Conservation (phyloP, 2,329 filamentous ascomycete species). For the Trichoderma guizhouense region DNA sequence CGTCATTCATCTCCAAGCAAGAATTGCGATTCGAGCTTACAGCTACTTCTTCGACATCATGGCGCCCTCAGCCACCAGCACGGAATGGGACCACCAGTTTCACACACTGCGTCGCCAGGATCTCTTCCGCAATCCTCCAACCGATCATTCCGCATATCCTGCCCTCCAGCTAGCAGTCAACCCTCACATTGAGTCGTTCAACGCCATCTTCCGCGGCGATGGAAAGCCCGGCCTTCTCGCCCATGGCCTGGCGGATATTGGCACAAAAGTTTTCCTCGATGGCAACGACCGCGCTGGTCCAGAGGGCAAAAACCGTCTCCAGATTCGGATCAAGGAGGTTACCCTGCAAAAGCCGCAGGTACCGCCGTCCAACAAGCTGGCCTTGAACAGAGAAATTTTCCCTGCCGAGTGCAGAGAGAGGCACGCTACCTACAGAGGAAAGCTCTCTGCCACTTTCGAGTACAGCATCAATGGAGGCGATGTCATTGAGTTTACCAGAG, state of each 20-base stretch:
- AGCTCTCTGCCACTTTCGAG: conserved; percentile 77
- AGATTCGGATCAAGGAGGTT: conserved; percentile 75
- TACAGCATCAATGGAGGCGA: conserved; percentile 85
- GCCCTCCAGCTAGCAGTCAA: conserved; percentile 79
- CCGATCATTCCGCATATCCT: conserved; percentile 84
- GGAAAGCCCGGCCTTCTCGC: conserved; percentile 60
- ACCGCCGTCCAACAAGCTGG: conserved; percentile 79
- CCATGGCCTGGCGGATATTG: conserved; percentile 82
- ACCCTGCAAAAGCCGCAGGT: conserved; percentile 78
- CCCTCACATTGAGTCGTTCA: conserved; percentile 95
- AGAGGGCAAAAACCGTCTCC: conserved; percentile 67
- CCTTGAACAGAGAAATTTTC: conserved; percentile 78
- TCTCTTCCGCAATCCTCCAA: conserved; percentile 84
- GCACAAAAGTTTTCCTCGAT: conserved; percentile 82
- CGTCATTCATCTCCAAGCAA: neutral
- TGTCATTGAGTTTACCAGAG: conserved; percentile 75
- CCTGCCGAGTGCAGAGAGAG: conserved; percentile 93
- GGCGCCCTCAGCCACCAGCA: conserved; percentile 57
- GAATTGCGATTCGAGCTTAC: neutral
- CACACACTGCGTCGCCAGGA: conserved; percentile 81
- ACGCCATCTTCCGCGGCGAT: conserved; percentile 74
- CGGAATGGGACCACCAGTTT: conserved; percentile 80
- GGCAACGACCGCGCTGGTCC: conserved; percentile 63
- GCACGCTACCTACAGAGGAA: conserved; percentile 86
- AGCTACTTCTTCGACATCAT: conserved; percentile 37